Evolutionary conservation across 768 basidiomycete genomes (phyloP).

Genomic region (Tulasnella sp.): DNA sequence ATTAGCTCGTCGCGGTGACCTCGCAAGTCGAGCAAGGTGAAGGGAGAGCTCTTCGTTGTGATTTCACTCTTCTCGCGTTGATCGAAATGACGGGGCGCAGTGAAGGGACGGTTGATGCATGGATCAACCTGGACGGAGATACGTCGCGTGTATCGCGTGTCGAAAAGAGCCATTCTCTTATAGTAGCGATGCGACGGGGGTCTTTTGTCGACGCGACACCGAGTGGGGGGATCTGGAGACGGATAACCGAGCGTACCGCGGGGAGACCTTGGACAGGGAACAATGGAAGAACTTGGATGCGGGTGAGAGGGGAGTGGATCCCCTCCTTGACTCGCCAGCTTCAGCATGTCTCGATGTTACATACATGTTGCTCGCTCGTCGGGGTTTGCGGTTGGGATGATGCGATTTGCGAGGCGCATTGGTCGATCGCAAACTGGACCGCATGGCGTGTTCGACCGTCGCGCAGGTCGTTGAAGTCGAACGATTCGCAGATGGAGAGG

Average conservation of each 20-base stretch:
- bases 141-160: neutral
- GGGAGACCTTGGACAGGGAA: neutral
- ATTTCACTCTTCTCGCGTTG: neutral
- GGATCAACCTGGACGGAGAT: neutral
- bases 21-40: neutral
- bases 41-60: neutral
- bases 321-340: conserved; percentile 1
- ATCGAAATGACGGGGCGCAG: neutral
- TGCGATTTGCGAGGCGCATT: neutral
- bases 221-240: neutral
- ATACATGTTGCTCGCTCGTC: neutral
- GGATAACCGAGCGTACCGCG: neutral
- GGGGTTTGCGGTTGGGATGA: neutral
- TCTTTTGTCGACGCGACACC: neutral
- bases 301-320: neutral
- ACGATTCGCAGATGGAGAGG: neutral
- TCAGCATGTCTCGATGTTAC: neutral
- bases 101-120: neutral
- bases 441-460: neutral
- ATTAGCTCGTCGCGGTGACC: conserved; percentile 14
- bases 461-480: neutral
- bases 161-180: neutral
- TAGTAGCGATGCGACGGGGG: neutral
- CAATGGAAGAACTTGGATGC: neutral
- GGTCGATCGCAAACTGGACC: neutral